Base-by-base conservation (phyloP, 495 filamentous ascomycete species). In the Aspergillus cavernicola region DNA sequence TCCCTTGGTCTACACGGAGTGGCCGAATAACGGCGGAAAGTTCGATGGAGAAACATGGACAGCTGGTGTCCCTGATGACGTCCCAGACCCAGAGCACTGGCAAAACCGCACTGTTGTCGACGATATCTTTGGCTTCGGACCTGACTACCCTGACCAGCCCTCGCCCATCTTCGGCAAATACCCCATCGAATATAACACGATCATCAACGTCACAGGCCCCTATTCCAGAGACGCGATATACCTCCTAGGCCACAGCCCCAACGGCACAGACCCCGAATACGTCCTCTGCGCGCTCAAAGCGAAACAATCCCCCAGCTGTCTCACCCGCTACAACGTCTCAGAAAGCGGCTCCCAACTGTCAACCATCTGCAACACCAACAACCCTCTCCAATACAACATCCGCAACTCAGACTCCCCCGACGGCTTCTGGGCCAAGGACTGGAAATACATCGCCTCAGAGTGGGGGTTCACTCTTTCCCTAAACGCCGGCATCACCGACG, bases 141-240 rank as follows among this genome's bases (percentile, higher is more conserved):
- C 44, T 1, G 42, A 59, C 6, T 60, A 68, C 19, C 76, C 80
- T 24, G 59, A 61, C 3, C 70, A 82, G 36, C 71, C 69, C 1
- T 80, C 82, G 0, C 86, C 87, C 0, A 65, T 85, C 32, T 91
- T 90, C 57, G 77, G 77, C n/a, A 80, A 79, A 57, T 73, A 73
- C 11, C 87, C 87, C 0, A 57, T 64, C 7, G 61, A 76, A 2
- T 83, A 76, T 68, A 89, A 90, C 64, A 86, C 86, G 1, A 73
- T 90, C 31, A 63, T 81, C 51, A 87, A 88, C 59, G 63, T 66
- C 47, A 77, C 74, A 0, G 56, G 57, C 1, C 43, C 56, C 10
- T 74, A 58, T 47, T 60, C 59, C 12, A 62, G 74, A 6, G 73
- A 83, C 48, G 66, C 82, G 0, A 66, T 89, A 0, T 90, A 89